Evolutionary conservation across 2,329 filamentous ascomycete genomes (phyloP).

Genomic region (Zymoseptoria ardabiliae): DNA sequence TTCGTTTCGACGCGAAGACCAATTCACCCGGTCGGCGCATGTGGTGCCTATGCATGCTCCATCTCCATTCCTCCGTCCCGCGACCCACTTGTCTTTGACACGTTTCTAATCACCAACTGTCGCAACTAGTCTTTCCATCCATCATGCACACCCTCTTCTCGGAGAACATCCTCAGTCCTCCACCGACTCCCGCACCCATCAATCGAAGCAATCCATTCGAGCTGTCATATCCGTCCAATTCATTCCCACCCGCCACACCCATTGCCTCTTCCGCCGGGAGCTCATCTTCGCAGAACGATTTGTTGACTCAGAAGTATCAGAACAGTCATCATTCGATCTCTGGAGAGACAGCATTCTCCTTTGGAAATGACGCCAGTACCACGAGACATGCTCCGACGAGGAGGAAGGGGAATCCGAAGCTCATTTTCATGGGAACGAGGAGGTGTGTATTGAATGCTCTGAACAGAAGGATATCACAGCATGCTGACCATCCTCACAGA

Average conservation of each 20-base stretch:
- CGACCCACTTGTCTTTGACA: not conserved
- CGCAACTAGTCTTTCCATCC: not conserved
- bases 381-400: constrained; percentile 12
- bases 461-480: not conserved
- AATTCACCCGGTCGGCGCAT: not conserved
- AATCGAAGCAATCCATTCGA: constrained; percentile 25
- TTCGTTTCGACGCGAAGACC: not conserved
- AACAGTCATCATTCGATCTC: constrained; percentile 17
- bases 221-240: constrained; percentile 22
- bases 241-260: constrained; percentile 14
- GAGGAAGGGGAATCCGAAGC: constrained; percentile 50
- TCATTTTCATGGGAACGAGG: constrained; percentile 91
- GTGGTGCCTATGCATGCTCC: not conserved
- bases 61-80: not conserved
- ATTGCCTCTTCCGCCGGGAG: constrained; percentile 19
- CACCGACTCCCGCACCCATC: constrained; percentile 17
- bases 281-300: constrained; percentile 22
- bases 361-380: constrained; percentile 7
- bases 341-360: constrained; percentile 10
- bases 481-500: constrained; percentile 42
- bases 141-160: constrained; percentile 29
- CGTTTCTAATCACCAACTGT: not conserved
- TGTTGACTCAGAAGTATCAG: constrained; percentile 25
- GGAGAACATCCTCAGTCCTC: constrained; percentile 27
- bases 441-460: constrained; percentile 52